A percentile compares a stretch with the other conserved stretches of the same genome.
Conservation (phyloP, 495 filamentous ascomycete genomes). For the Neurospora africana region DNA sequence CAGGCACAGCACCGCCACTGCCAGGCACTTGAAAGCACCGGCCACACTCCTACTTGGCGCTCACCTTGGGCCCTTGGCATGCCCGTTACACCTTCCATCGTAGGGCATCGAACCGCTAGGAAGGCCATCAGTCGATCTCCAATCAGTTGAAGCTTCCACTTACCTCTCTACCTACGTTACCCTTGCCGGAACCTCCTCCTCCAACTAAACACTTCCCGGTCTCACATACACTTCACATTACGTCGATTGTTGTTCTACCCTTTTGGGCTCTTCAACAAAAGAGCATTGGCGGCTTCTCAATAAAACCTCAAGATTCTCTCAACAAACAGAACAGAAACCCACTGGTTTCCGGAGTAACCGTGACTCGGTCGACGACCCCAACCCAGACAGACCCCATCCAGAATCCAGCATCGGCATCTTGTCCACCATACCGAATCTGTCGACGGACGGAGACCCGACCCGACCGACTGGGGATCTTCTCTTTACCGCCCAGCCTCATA, state of each 20-base stretch:
- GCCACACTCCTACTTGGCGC: background rate
- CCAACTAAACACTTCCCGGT: background rate
- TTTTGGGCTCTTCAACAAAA: background rate
- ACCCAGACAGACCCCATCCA: background rate
- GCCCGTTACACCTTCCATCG: background rate
- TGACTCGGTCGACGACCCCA: background rate
- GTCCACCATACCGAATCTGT: background rate
- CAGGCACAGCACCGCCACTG: background rate
- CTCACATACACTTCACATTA: background rate
- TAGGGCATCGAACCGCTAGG: background rate
- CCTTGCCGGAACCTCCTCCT: background rate
- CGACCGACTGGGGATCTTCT: background rate
- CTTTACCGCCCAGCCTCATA: background rate
- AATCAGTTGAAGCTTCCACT: background rate
- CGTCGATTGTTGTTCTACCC: background rate
- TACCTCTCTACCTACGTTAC: too few species aligned
- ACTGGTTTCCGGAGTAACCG: background rate
- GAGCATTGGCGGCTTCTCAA: background rate
- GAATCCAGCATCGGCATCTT: background rate
- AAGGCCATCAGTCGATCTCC: background rate
- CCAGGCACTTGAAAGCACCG: background rate
- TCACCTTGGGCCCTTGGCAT: background rate
- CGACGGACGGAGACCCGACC: background rate
- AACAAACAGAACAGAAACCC: background rate
- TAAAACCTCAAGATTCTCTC: background rate